phyloP scores from a whole-genome alignment of 2,329 filamentous ascomycete genomes.

The Neoscytalidium dimidiatum region DNA sequence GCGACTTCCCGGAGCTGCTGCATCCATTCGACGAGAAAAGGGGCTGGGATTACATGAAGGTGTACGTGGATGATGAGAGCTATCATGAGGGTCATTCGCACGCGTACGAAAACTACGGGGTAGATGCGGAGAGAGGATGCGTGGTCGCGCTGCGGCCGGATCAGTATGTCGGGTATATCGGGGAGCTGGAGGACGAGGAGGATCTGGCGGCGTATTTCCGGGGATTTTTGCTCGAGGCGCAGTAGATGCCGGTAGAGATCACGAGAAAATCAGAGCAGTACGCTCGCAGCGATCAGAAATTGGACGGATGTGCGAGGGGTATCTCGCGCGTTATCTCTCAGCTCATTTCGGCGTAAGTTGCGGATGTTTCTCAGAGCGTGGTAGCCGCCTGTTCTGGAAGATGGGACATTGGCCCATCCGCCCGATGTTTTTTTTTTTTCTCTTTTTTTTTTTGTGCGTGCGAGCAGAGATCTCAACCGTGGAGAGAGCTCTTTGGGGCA shows the following conservation, averaged over 20 bases:
- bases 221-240: slow-evolving; percentile 14
- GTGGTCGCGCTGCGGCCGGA: slow-evolving; percentile 66
- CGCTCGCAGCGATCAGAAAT: background rate
- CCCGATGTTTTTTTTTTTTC: no score
- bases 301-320: no score
- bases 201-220: slow-evolving; percentile 31
- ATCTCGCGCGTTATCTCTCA: no score
- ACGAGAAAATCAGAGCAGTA: background rate
- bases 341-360: no score
- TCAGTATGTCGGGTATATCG: slow-evolving; percentile 61
- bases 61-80: slow-evolving; percentile 49
- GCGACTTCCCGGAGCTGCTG: slow-evolving; percentile 46
- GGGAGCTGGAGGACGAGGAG: slow-evolving; percentile 35
- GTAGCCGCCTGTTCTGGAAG: no score
- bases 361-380: no score
- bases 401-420: no score
- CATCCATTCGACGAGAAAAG: slow-evolving; percentile 43
- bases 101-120: slow-evolving; percentile 59
- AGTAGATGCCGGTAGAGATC: background rate
- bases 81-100: slow-evolving; percentile 47
- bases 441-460: no score
- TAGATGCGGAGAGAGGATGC: slow-evolving; percentile 58
- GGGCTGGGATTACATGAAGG: slow-evolving; percentile 46
- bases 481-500: no score
- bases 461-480: no score